phyloP scores from a whole-genome alignment of 108 stramenopile species.

The Cyclostephanos tholiformis region DNA sequence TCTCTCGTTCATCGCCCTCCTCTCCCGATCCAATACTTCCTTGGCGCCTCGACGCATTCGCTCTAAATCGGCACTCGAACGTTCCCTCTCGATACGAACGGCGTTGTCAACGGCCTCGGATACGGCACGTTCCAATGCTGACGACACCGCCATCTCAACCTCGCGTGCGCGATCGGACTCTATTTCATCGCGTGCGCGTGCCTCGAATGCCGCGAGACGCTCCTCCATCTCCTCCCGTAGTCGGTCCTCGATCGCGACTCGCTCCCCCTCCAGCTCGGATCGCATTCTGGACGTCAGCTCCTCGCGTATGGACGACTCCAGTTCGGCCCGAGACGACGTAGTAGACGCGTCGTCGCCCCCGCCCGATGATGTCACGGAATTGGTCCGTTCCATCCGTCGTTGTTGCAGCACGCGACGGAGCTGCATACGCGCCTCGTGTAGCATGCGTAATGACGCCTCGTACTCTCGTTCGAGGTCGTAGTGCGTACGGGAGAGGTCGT shows the following conservation, averaged over 20 bases:
- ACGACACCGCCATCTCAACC: constrained; percentile 19
- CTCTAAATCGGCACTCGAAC: constrained; percentile 33
- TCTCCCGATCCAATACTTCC: constrained; percentile 42
- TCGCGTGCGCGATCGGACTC: constrained; percentile 13
- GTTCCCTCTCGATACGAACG: constrained; percentile 10
- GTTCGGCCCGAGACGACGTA: background rate
- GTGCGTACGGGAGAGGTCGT: constrained; percentile 24
- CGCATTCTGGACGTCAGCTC: constrained; percentile 4
- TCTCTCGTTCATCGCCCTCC: constrained; percentile 47
- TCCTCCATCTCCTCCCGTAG: constrained; percentile 16
- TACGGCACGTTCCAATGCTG: constrained; percentile 19
- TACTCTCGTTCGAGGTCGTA: constrained; percentile 41
- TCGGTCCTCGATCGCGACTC: background rate
- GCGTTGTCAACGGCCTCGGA: constrained; percentile 26
- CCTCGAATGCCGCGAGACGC: constrained; percentile 1
- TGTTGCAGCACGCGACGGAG: constrained; percentile 28
- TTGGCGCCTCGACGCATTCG: constrained; percentile 38
- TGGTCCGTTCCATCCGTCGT: constrained; percentile 12
- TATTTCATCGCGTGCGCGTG: background rate
- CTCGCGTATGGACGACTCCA: constrained; percentile 18
- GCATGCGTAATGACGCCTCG: constrained; percentile 47
- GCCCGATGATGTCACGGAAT: background rate
- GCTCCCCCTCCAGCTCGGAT: background rate
- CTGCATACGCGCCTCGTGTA: constrained; percentile 46
- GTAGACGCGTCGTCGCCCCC: background rate